Percentiles rank a stretch among this genome's conserved stretches.
phyloP scores from a whole-genome alignment of 495 filamentous ascomycete species.

The Oidiodendron maius region DNA sequence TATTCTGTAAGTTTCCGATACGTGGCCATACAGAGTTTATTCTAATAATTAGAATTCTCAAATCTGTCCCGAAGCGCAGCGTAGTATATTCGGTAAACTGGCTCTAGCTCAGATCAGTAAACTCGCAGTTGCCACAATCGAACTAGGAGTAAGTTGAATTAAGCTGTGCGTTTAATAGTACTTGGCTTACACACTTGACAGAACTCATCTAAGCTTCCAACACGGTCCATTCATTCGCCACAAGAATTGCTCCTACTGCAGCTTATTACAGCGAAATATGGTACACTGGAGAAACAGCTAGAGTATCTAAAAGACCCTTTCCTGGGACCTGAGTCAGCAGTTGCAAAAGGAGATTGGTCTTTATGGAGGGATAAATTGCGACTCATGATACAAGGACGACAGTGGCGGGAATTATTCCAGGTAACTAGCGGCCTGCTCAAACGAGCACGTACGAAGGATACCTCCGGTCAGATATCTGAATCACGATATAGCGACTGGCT shows the following conservation, averaged over 20 bases:
- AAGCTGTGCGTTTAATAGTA: not conserved
- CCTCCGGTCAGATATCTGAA: conserved; percentile 12
- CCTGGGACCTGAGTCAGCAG: conserved; percentile 19
- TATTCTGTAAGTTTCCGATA: conserved; percentile 12
- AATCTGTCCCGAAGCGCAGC: conserved; percentile 16
- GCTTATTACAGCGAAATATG: conserved; percentile 10
- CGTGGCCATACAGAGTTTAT: not conserved
- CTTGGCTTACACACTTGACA: not conserved
- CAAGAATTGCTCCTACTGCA: conserved; percentile 23
- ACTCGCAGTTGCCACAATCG: conserved; percentile 13
- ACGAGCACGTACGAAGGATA: conserved; percentile 19
- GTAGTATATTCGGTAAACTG: conserved; percentile 16
- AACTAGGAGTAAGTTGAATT: conserved; percentile 10
- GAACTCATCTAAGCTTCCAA: conserved; percentile 14
- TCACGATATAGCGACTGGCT: conserved; percentile 19
- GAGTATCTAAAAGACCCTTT: conserved; percentile 17
- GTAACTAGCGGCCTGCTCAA: conserved; percentile 9
- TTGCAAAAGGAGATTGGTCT: conserved; percentile 24
- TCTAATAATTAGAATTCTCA: conserved; percentile 7
- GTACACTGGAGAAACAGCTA: conserved; percentile 7
- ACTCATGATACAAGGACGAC: conserved; percentile 9
- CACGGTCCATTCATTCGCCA: conserved; percentile 20
- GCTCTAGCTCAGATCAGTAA: conserved; percentile 18
- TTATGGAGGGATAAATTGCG: conserved; percentile 16
- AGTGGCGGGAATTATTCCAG: conserved; percentile 22